Conservation (phyloP, 352 stramenopile genomes). For the Pythium aquatile region DNA sequence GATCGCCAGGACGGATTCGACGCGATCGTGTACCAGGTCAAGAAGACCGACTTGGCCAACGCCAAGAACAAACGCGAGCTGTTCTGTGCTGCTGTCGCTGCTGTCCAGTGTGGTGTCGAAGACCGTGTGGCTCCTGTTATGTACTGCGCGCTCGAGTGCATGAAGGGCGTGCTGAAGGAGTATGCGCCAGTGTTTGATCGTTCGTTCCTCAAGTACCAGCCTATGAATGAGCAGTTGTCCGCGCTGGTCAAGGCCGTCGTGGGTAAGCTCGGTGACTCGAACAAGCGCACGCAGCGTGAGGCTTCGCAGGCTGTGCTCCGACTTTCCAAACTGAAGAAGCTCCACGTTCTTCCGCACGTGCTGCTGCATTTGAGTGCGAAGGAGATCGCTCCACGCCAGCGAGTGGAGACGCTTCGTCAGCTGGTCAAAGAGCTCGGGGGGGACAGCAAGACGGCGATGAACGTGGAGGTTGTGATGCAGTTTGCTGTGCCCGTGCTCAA, state of each 20-base stretch:
- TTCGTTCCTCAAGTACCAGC: conserved; percentile 36
- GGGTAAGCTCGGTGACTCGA: conserved; percentile 70
- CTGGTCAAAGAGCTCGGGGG: conserved; percentile 58
- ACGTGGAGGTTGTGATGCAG: conserved; percentile 61
- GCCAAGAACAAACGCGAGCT: conserved; percentile 45
- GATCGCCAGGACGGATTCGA: conserved; percentile 82
- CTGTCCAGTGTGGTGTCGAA: conserved; percentile 69
- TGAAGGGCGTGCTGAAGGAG: conserved; percentile 61
- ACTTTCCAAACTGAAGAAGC: conserved; percentile 58
- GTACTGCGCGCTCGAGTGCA: conserved; percentile 79
- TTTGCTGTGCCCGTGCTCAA: conserved; percentile 70
- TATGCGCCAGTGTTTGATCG: conserved; percentile 53
- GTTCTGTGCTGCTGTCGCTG: conserved; percentile 63
- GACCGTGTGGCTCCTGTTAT: conserved; percentile 79
- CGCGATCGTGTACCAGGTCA: conserved; percentile 60
- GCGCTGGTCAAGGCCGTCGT: conserved; percentile 48
- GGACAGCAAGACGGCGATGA: conserved; percentile 34
- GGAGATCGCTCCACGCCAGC: conserved; percentile 49
- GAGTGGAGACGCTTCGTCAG: conserved; percentile 56
- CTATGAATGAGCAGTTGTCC: conserved; percentile 62
- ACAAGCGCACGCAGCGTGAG: conserved; percentile 81
- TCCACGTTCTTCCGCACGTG: conserved; percentile 54
- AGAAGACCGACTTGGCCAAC: conserved; percentile 53
- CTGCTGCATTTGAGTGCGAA: conserved; percentile 61
- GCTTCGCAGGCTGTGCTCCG: conserved; percentile 55